Evolutionary conservation across 1,139 yeast species (phyloP).

Genomic region (Lizanozyma gosingica): DNA sequence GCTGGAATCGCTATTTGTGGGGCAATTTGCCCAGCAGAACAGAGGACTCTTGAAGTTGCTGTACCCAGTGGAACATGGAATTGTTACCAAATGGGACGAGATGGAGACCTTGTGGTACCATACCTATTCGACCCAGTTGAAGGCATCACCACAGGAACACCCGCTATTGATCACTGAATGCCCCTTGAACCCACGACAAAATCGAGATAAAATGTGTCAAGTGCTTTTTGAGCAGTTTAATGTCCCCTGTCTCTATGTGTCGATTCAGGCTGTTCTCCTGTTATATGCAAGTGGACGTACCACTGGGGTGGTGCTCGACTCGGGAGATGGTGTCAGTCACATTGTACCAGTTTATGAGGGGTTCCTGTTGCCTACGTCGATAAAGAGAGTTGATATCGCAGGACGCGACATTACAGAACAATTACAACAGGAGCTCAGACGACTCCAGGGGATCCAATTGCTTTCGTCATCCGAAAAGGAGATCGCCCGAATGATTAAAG

Average conservation of each 20-base stretch:
- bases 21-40: slow-evolving; percentile 61
- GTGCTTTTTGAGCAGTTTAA: slow-evolving; percentile 74
- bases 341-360: slow-evolving; percentile 89
- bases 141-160: slow-evolving; percentile 42
- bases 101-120: slow-evolving; percentile 73
- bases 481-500: slow-evolving; percentile 71
- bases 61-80: slow-evolving; percentile 77
- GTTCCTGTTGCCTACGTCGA: slow-evolving; percentile 65
- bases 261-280: slow-evolving; percentile 78
- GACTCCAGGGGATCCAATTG: slow-evolving; percentile 50
- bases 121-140: slow-evolving; percentile 50
- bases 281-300: slow-evolving; percentile 86
- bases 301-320: slow-evolving; percentile 81
- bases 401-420: slow-evolving; percentile 82
- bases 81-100: slow-evolving; percentile 78
- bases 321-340: slow-evolving; percentile 89
- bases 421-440: slow-evolving; percentile 57
- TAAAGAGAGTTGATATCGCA: slow-evolving; percentile 71
- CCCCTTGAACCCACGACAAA: slow-evolving; percentile 66
- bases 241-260: slow-evolving; percentile 79
- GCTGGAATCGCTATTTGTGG: slow-evolving; percentile 44
- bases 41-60: slow-evolving; percentile 64
- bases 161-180: slow-evolving; percentile 80
- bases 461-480: slow-evolving; percentile 74
- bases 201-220: slow-evolving; percentile 70